A percentile compares a stretch with the other conserved stretches of the same genome.
Conservation (phyloP, 2,329 filamentous ascomycete genomes). For the Harringtonia aguacate region DNA sequence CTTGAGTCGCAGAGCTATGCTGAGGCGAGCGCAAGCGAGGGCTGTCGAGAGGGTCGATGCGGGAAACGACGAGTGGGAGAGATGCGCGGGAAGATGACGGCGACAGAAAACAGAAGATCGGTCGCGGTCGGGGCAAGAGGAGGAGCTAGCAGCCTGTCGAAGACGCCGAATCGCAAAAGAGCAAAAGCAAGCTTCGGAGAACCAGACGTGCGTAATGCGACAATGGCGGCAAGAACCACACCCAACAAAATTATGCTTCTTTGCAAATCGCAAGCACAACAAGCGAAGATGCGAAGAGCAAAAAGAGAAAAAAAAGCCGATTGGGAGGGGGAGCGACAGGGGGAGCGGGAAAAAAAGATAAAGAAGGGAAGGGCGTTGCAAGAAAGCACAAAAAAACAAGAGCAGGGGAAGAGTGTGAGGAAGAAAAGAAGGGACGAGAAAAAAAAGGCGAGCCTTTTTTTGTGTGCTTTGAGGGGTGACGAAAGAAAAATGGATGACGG, state of each 20-base stretch:
- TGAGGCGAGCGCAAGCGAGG: no score
- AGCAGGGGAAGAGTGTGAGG: not conserved
- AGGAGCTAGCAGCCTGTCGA: not conserved
- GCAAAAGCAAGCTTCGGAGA: slow-evolving; percentile 1
- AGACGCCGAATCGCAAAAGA: not conserved
- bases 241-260: slow-evolving; percentile 3
- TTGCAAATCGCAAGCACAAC: slow-evolving; percentile 6
- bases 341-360: slow-evolving; percentile 5
- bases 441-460: slow-evolving; percentile 4
- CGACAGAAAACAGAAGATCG: no score
- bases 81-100: no score
- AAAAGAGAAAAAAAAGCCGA: not conserved
- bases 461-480: slow-evolving; percentile 2
- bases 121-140: no score
- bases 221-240: slow-evolving; percentile 5
- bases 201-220: slow-evolving; percentile 2
- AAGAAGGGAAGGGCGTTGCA: slow-evolving; percentile 1
- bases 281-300: slow-evolving; percentile 4
- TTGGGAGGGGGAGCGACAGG: slow-evolving; percentile 1
- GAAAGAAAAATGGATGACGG: not conserved
- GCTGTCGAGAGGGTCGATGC: no score
- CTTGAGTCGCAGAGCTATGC: no score
- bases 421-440: not conserved
- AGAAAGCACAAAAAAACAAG: slow-evolving; percentile 3
- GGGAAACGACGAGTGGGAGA: no score